Evolutionary conservation across 805 yeast species (phyloP).

Genomic region (Yarrowia bubula): DNA sequence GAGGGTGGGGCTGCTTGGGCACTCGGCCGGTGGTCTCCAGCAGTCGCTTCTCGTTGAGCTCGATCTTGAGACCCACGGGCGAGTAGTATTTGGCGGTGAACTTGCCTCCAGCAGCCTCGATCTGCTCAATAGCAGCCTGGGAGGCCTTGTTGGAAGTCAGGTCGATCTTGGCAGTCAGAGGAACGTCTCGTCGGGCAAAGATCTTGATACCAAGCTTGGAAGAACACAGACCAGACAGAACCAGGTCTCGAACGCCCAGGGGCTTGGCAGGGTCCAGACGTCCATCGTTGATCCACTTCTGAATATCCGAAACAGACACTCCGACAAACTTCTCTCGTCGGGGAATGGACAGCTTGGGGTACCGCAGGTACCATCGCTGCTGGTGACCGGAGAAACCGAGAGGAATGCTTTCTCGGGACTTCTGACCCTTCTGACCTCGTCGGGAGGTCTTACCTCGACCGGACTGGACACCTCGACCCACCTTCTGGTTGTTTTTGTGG

Average conservation of each 20-base stretch:
- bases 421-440: conserved; percentile 98
- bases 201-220: conserved; percentile 78
- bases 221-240: conserved; percentile 55
- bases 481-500: conserved; percentile 55
- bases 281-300: conserved; percentile 65
- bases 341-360: conserved; percentile 56
- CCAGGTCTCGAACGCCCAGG: conserved; percentile 74
- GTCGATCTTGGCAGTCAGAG: conserved; percentile 55
- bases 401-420: conserved; percentile 87
- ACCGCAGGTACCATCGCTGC: conserved; percentile 79
- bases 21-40: conserved; percentile 54
- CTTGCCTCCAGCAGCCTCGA: conserved; percentile 71
- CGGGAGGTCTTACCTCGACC: conserved; percentile 89
- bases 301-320: conserved; percentile 47
- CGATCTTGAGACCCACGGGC: conserved; percentile 62
- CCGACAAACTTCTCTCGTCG: conserved; percentile 36
- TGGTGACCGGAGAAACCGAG: conserved; percentile 99
- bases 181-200: conserved; percentile 58
- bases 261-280: conserved; percentile 52
- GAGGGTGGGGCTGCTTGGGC: conserved; percentile 85
- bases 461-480: conserved; percentile 96
- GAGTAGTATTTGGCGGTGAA: conserved; percentile 72
- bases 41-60: conserved; percentile 19
- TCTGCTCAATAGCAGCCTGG: conserved; percentile 62
- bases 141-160: conserved; percentile 67